Conservation (phyloP, 306 rosid species). For the Hylodesmum podocarpum region DNA sequence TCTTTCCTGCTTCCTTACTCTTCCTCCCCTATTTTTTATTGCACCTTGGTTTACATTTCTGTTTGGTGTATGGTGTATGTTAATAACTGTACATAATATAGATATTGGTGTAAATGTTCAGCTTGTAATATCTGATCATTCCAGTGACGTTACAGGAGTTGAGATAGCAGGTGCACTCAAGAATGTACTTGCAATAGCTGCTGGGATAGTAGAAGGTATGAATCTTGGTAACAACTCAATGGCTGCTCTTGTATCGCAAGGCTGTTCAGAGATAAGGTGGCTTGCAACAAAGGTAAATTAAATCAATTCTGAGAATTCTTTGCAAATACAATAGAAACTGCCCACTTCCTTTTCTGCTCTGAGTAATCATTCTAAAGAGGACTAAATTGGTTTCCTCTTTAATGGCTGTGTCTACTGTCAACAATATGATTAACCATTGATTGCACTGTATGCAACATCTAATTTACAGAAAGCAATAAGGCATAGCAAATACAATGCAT, state of each 20-base stretch:
- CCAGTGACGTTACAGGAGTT: conserved; percentile 99
- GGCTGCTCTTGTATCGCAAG: conserved; percentile 98
- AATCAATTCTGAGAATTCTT: neutral
- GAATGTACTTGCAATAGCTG: conserved; percentile 94
- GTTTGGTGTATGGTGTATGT: conserved; percentile 6
- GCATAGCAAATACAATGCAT: neutral
- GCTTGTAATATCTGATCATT: conserved; percentile 86
- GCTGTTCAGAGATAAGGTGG: conserved; percentile 98
- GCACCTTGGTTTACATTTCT: conserved; percentile 8
- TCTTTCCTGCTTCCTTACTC: neutral
- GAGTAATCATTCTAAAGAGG: neutral
- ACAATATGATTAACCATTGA: neutral
- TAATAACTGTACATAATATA: neutral
- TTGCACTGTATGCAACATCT: neutral
- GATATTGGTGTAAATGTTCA: conserved; percentile 39
- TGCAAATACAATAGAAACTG: neutral
- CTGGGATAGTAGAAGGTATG: conserved; percentile 97
- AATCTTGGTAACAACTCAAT: conserved; percentile 92
- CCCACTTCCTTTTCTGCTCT: neutral
- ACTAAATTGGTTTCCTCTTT: neutral
- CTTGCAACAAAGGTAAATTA: conserved; percentile 79
- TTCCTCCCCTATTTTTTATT: neutral
- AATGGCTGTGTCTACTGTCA: neutral
- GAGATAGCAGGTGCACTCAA: conserved; percentile 97
- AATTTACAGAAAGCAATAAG: neutral